Evolutionary conservation across 495 filamentous ascomycete species (phyloP), one percentile per base, ranked within the genome.

Genomic region (Penicillium lividum): DNA sequence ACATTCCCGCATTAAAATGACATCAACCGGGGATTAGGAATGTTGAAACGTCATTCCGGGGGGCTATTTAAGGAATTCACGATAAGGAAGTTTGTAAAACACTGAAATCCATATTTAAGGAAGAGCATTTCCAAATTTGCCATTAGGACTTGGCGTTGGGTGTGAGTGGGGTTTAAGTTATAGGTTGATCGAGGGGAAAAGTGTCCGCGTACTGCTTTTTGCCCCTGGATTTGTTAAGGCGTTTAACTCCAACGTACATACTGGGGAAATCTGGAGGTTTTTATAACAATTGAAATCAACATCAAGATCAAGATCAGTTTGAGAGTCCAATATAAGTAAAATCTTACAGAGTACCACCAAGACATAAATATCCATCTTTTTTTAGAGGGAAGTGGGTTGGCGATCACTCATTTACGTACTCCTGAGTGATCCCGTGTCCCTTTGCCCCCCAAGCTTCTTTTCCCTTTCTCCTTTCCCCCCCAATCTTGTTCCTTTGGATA

Each of bases 1-100:
- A 54, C 61, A 63, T 63, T 63, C 61, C 53, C 22, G 29, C 46
- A 45, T 11, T 28, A 7, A 59, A 49, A 64, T 64, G 57, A 60
- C 61, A 64, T 64, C 57, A 64, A 59, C 42, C 42, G 38, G 33
- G 34, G 50, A 56, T 38, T 44, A 5, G 47, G 55, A 57, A 57
- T 57, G 55, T 40, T 6, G 33, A 25, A 31, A 57, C 46, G 55
- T 57, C 55, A 52, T 52, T 52, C 49, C 49, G n/a, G 31, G 46
- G 49, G 31, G 33, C 28, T 33, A 51, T 22, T 50, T 13, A 11
- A 36, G 29, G 49, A 52, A 52, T 36, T 40, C 5, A 11, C 27
- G 43, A 46, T 50, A 16, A 50, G 47, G 27, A 22, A 22, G 22
- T 22, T 22, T 22, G 22, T 22, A 22, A 22, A 22, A 22, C 22